Evolutionary conservation across 2,329 filamentous ascomycete species (phyloP), one percentile per base, ranked within the genome.

Genomic region (Coniochaeta hoffmannii): DNA sequence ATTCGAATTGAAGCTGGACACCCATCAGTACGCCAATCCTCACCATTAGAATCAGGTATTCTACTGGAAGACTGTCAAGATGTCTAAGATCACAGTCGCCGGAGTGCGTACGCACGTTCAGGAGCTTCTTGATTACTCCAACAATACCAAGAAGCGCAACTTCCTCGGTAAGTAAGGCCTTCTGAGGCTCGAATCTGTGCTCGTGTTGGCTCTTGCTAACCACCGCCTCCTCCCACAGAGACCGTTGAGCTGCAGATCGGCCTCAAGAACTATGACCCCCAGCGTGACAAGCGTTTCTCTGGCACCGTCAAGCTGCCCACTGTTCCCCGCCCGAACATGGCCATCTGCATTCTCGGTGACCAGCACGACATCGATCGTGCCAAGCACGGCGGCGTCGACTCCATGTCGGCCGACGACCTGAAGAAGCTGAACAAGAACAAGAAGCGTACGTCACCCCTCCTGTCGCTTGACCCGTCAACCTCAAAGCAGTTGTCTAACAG

Each of bases 361-460:
- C 81, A 84, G 87, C 93, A 97, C 85, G 94, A 99, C 85, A 95
- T 99, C 74, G 94, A 99, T 77, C 92, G 94, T 85, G 93, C 94
- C 74, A 99, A 99, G 88, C 94, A 99, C 85, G 89, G 91, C 72
- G 93, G 91, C 76, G 86, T 97, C 68, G 94, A 99, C 74, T 91
- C 93, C 81, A 97, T 97, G 94, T 96, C 90, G 71, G 79, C 90
- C 65, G 94, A 99, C 71, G 94, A 99, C 79, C 81, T 99, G 81
- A 99, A 99, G 90, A 99, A 99, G 89, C 90, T 99, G 68, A 99
- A 99, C 89, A 99, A 99, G 90, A 99, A 99, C 90, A 97, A 99
- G 90, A 99, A 99, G 89, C 88, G 49, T 50, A 31, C n/a, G 49
- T 50, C 7, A 5, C 8, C 26, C 15, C n/a, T 46, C 14, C 12